Evolutionary conservation across 169 alveolate species (phyloP).

Genomic region (Plasmodium gallinaceum): DNA sequence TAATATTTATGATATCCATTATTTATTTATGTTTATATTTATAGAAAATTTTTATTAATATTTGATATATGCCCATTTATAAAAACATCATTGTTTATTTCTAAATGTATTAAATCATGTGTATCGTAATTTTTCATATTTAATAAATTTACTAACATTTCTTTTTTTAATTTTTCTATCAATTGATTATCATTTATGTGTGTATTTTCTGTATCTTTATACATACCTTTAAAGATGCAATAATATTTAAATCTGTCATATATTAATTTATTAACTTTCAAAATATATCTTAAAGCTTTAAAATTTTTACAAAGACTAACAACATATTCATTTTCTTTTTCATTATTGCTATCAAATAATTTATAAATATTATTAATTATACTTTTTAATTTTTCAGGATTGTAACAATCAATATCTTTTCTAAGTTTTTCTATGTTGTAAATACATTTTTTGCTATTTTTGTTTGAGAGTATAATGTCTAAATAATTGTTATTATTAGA

Average conservation of each 20-base stretch:
- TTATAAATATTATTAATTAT: constrained; percentile 7
- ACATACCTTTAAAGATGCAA: background rate
- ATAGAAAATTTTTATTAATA: too few species aligned
- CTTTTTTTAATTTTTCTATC: constrained; percentile 5
- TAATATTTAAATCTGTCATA: constrained; percentile 29
- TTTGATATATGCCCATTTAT: background rate
- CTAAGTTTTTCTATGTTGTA: background rate
- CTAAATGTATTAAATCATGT: constrained; percentile 2
- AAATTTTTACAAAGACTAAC: constrained; percentile 1
- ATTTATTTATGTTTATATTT: too few species aligned
- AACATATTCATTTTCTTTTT: background rate
- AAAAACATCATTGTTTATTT: constrained; percentile 25
- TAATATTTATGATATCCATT: too few species aligned
- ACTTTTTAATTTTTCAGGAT: constrained; percentile 4
- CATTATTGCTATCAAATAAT: constrained; percentile 1
- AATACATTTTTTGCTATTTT: background rate
- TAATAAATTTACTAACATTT: constrained; percentile 27
- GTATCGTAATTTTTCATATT: constrained; percentile 32
- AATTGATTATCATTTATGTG: background rate
- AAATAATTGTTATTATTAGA: background rate
- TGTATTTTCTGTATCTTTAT: background rate
- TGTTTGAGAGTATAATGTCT: background rate
- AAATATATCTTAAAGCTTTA: background rate
- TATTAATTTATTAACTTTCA: constrained; percentile 18
- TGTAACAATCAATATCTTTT: background rate